Evolutionary conservation across 2,329 filamentous ascomycete species (phyloP).

Genomic region (Epichloe sibirici): DNA sequence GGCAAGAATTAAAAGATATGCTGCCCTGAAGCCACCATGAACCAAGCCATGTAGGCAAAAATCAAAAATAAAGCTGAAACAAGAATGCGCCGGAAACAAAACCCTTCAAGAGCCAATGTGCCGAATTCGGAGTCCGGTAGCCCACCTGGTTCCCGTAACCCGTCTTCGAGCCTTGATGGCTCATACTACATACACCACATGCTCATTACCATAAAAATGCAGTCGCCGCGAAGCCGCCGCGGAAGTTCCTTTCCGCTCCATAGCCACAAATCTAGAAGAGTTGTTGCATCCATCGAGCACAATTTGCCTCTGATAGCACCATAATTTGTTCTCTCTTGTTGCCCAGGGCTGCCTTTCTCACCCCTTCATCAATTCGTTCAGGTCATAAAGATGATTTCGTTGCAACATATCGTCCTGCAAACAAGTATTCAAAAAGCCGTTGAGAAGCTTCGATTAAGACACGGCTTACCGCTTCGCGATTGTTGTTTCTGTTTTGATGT

Average conservation of each 20-base stretch:
- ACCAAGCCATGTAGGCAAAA: constrained; percentile 1
- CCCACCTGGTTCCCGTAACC: background rate
- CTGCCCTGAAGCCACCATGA: background rate
- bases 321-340: no score
- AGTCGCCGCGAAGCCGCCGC: constrained; percentile 17
- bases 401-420: constrained; percentile 4
- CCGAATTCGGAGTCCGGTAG: background rate
- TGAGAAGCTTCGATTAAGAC: constrained; percentile 19
- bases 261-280: background rate
- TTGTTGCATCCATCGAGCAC: background rate
- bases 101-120: background rate
- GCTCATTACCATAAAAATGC: constrained; percentile 17
- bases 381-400: constrained; percentile 10
- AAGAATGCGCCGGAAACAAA: background rate
- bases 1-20: background rate
- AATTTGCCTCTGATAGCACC: background rate
- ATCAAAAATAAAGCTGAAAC: constrained; percentile 5
- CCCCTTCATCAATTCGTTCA: constrained; percentile 10
- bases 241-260: constrained; percentile 1
- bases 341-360: background rate
- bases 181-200: constrained; percentile 7
- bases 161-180: background rate
- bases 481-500: constrained; percentile 17
- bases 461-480: constrained; percentile 16
- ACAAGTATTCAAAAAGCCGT: constrained; percentile 16